Evolutionary conservation across 1,284 basidiomycete species (phyloP).

Genomic region (Cutaneotrichosporon dermatis): DNA sequence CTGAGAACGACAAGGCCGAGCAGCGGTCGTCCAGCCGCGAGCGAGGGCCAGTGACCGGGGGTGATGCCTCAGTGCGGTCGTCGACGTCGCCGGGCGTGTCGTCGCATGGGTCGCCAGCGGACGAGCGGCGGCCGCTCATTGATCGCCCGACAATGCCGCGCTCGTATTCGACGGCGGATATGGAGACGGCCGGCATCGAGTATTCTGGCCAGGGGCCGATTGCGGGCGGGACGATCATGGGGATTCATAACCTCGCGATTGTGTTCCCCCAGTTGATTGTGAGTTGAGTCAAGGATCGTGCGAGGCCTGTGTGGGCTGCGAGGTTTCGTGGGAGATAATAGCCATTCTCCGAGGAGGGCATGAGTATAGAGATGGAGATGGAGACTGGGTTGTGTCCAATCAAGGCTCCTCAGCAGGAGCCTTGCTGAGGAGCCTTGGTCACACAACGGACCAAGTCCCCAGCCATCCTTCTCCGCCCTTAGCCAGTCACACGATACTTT

Average conservation of each 20-base stretch:
- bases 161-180: slow-evolving; percentile 59
- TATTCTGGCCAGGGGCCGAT: slow-evolving; percentile 56
- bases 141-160: slow-evolving; percentile 49
- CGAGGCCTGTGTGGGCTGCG: too few relatives aligned
- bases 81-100: background rate
- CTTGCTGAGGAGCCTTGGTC: too few relatives aligned
- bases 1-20: background rate
- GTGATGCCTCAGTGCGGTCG: background rate
- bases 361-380: too few relatives aligned
- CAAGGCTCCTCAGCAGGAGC: too few relatives aligned
- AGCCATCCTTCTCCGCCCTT: too few relatives aligned
- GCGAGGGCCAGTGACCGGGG: background rate
- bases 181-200: slow-evolving; percentile 50
- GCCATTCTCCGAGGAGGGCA: too few relatives aligned
- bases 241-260: slow-evolving; percentile 91
- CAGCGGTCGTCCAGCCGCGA: background rate
- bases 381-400: too few relatives aligned
- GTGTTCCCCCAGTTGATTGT: slow-evolving; percentile 89
- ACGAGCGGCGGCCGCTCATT: slow-evolving; percentile 6
- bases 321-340: too few relatives aligned
- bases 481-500: too few relatives aligned
- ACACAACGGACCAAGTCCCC: too few relatives aligned
- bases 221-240: slow-evolving; percentile 89
- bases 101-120: background rate
- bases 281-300: slow-evolving; percentile 36